Evolutionary conservation across 441 rosid genomes (phyloP), one percentile per base, ranked within the genome.

Genomic region (Erodium moschatum): DNA sequence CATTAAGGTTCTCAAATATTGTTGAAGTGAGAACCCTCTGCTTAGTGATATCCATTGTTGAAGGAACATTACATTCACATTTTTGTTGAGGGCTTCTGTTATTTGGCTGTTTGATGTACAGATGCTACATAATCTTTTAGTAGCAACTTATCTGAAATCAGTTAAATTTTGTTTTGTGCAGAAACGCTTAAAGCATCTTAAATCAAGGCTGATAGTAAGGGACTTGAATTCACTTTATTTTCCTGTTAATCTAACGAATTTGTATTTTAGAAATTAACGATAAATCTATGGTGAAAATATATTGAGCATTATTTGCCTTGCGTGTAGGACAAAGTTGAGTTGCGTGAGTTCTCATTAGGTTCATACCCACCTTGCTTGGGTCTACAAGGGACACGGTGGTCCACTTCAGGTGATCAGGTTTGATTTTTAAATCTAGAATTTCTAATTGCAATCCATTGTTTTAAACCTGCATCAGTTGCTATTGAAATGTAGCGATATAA

Each of bases 311-410:
- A 64, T 54, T 52, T 74, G 8, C 67, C 29, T 18, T 67, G 69
- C 35, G 44, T 77, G 70, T 77, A 92, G 98, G 97, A 91, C 86
- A 85, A 78, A 68, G 67, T 91, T 66, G 97, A 93, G 73, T 67
- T 93, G 56, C 78, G 73, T 80, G 96, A 93, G 78, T 91, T 93
- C 77, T 91, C 95, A 58, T 81, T 93, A 54, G 98, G 98, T 70
- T 82, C 88, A 0, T 70, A 70, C 66, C 89, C 98, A 13, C 97
- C 98, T 58, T 70, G 75, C 80, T 76, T 93, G 78, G 98, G 92
- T 78, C 87, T 86, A 70, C 83, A 84, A 12, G 98, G 98, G 65
- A 83, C 83, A 70, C 77, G 85, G 72, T 93, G 98, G 98, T 82
- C 89, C 24, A 78, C 86, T 60, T 79, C 82, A 64, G 96, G 92